Base-by-base conservation (phyloP, 148 eudicot genomes). In the Heliosperma pusillum region DNA sequence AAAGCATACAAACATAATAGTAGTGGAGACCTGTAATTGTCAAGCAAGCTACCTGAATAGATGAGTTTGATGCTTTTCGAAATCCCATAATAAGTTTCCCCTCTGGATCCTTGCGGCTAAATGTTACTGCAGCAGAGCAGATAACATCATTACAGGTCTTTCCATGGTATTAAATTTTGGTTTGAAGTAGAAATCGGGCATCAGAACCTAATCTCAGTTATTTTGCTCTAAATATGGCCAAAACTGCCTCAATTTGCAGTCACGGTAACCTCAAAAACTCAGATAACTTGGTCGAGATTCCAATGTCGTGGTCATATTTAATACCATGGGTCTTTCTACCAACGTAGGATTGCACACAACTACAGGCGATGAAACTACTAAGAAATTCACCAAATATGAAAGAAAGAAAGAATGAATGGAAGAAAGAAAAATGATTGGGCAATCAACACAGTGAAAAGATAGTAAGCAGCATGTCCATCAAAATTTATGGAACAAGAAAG, bases 81-180 rank as follows among this genome's bases (percentile, higher is more conserved):
- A 87, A 93, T 30, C 98, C 98, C 92, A 93, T 91, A 64, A 93
- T 85, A 80, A 93, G 97, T 72, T 91, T 93, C 74, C 94, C 97
- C 81, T 85, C 94, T 17, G 97, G 98, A 77, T 93, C 98, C 88
- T 89, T 89, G 75, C 97, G 97, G 76, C 94, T 93, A 83, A 93
- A 93, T 10, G 89, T 93, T 64, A 93, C 98, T 93, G 91, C 79
- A 78, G 72, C 57, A 83, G 27, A 76, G 21, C 47, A 66, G 65
- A 71, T 10, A 57, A 77, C 20, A 76, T 52, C 66, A 53, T 73
- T 52, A 63, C 57, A 70, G 40, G 21, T 71, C 60, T 50, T 50
- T 50, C 55, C 55, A 50, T 50, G 55, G 55, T 50, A 50, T 50
- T 36, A 10, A 50, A 50, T 50, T 50, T 50, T 13, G 55, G 19